These are phyloP conservation scores for Teratosphaeria viscida DNA, from an alignment of 2,329 filamentous ascomycete genomes.

Conservation along the genomic window DNA sequence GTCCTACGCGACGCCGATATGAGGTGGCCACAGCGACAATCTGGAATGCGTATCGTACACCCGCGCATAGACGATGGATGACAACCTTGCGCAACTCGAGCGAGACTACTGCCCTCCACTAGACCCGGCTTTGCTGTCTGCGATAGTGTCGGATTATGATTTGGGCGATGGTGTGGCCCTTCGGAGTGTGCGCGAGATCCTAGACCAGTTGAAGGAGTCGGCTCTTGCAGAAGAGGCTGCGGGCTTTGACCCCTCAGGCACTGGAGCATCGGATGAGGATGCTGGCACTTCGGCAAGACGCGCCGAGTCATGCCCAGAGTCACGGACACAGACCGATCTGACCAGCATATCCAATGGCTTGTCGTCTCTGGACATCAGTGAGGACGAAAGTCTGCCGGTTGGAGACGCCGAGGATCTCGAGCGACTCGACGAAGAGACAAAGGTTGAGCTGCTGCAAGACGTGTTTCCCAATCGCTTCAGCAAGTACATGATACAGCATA, in stretches of 20 bases:
- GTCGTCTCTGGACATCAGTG: constrained; percentile 24
- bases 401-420: constrained; percentile 25
- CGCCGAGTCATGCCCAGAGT: constrained; percentile 27
- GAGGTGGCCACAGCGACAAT: neutral
- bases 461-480: constrained; percentile 62
- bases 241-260: constrained; percentile 69
- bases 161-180: constrained; percentile 44
- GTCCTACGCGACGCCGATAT: neutral
- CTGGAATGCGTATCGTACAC: neutral
- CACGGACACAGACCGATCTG: constrained; percentile 36
- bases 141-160: constrained; percentile 66
- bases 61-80: constrained; percentile 15
- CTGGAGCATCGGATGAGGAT: constrained; percentile 37
- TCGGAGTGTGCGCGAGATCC: constrained; percentile 44
- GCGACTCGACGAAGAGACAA: constrained; percentile 47
- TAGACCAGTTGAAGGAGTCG: constrained; percentile 55
- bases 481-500: constrained; percentile 53
- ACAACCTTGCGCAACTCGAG: constrained; percentile 32
- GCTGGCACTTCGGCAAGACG: constrained; percentile 7
- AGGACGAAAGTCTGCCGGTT: constrained; percentile 12
- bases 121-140: constrained; percentile 66
- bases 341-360: constrained; percentile 41
- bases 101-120: constrained; percentile 63
- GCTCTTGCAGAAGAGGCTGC: constrained; percentile 59
- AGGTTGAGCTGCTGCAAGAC: constrained; percentile 51